Base-by-base conservation (phyloP, 192 early-diverging fungal genomes). In the Backusella australiensis region DNA sequence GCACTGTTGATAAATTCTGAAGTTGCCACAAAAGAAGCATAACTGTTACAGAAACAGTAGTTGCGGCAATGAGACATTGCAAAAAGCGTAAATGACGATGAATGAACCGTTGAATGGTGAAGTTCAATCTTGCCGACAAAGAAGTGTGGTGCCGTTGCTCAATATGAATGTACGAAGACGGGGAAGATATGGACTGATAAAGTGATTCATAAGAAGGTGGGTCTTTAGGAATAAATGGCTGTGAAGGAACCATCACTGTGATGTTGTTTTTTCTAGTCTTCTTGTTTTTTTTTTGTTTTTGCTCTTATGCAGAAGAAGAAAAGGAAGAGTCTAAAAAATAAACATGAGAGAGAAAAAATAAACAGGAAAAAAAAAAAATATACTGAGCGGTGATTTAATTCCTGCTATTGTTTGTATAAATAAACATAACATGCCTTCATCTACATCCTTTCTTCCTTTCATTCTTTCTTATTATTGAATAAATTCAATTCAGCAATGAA, bases 201-300 rank as follows among this genome's bases (percentile, higher is more conserved):
- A 79, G 11, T 8, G 78, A 79, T n/a, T 79, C 66, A 74, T 79
- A 79, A 23, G 78, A 75, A 53, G 78, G 78, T 29, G 78, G 78
- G 15, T 79, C 78, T 44, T 79, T 79, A 4, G 75, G 69, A 7
- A 71, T 41, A 41, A 71, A 56, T 15, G 38, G 34, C 12, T 39
- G 66, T 42, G 71, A 71, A 8, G 66, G 56, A 46, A 39, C 42
- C 74, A 69, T 68, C 34, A 70, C 34, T 56, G 44, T 59, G 34
- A 15, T 15, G 26, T 26, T 26, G 26, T 74, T 56, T 21, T 21
- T 38, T 72, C 7, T 42, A 34, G n/a, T 17, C 39, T n/a, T 34
- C 39, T 52, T 34, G 42, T 6, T 1, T 46, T 49, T 1, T 46
- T 49, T 49, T 72, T 63, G 21, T 39, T 46, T 4, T 72, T 29